phyloP scores from a whole-genome alignment of 2,329 filamentous ascomycete species.

The Fusarium torulosum region DNA sequence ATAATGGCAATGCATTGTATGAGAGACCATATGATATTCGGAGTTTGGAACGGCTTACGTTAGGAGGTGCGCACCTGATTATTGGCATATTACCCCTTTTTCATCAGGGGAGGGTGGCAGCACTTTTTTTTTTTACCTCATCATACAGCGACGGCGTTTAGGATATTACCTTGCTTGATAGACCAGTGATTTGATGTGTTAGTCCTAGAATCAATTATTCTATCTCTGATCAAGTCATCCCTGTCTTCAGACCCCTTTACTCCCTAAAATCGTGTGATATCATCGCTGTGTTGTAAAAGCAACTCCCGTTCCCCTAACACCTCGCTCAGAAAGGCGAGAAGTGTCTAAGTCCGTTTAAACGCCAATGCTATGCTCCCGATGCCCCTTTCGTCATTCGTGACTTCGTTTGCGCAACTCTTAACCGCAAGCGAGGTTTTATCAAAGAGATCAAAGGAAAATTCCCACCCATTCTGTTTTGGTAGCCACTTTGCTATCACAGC shows the following conservation, averaged over 20 bases:
- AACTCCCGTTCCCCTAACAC: neutral
- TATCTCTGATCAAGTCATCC: conserved; percentile 3
- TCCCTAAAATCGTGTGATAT: conserved; percentile 5
- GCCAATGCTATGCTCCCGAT: conserved; percentile 36
- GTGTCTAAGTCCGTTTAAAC: conserved; percentile 28
- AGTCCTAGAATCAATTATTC: neutral
- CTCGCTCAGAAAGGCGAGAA: conserved; percentile 3
- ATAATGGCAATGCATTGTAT: neutral
- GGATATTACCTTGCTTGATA: conserved; percentile 14
- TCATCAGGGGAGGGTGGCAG: conserved; percentile 16
- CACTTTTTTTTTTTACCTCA: conserved; percentile 10
- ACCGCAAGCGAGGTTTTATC: conserved; percentile 43
- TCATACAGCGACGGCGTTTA: conserved; percentile 38
- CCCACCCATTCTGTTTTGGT: conserved; percentile 71
- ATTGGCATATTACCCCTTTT: conserved; percentile 13
- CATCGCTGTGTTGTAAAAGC: neutral
- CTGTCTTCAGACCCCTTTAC: neutral
- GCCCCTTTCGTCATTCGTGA: conserved; percentile 36
- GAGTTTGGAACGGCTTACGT: conserved; percentile 14
- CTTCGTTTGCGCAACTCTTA: conserved; percentile 18
- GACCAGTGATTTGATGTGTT: neutral
- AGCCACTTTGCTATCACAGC: conserved; percentile 66
- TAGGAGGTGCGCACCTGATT: neutral
- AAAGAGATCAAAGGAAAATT: conserved; percentile 63
- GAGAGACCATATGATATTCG: conserved; percentile 1